Percentiles rank a stretch among this genome's conserved stretches.
These are phyloP conservation scores for Botrytis byssoidea DNA, from an alignment of 2,329 filamentous ascomycete species.

Conservation along the genomic window DNA sequence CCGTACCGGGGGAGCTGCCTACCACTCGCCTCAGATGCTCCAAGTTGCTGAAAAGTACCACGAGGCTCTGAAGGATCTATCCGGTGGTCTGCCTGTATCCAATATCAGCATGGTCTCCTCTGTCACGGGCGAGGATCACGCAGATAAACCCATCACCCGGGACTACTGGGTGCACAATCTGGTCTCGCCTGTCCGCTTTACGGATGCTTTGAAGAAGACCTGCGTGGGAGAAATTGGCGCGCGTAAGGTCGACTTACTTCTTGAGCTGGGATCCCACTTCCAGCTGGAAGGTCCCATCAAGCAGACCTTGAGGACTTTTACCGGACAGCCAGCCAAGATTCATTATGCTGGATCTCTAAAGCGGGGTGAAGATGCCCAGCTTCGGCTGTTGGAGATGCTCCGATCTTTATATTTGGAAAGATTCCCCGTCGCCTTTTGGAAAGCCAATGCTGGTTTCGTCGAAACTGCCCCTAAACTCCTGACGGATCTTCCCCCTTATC, in stretches of 20 bases:
- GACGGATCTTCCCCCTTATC: constrained; percentile 48
- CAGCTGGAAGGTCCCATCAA: constrained; percentile 28
- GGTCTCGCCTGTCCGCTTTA: constrained; percentile 41
- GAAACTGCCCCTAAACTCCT: constrained; percentile 9
- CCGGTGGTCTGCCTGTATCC: not conserved
- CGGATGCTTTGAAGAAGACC: not conserved
- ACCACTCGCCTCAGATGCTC: not conserved
- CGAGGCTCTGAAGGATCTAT: not conserved
- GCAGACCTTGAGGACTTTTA: constrained; percentile 40
- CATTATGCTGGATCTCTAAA: constrained; percentile 1
- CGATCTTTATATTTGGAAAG: constrained; percentile 23
- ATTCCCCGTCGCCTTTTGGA: constrained; percentile 43
- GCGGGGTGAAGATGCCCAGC: constrained; percentile 21
- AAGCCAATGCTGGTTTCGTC: constrained; percentile 46
- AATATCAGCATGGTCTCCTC: constrained; percentile 44
- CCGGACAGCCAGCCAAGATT: constrained; percentile 15
- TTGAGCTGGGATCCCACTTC: constrained; percentile 28
- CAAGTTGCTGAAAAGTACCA: not conserved
- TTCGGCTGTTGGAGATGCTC: constrained; percentile 20
- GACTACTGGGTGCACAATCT: constrained; percentile 48
- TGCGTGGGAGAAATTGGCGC: not conserved
- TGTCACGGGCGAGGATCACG: constrained; percentile 37
- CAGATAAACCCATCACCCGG: not conserved
- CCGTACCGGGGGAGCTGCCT: not conserved
- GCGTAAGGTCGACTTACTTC: not conserved